Conservation (phyloP, 345 rosid genomes). For the Tarenaya hassleriana region DNA sequence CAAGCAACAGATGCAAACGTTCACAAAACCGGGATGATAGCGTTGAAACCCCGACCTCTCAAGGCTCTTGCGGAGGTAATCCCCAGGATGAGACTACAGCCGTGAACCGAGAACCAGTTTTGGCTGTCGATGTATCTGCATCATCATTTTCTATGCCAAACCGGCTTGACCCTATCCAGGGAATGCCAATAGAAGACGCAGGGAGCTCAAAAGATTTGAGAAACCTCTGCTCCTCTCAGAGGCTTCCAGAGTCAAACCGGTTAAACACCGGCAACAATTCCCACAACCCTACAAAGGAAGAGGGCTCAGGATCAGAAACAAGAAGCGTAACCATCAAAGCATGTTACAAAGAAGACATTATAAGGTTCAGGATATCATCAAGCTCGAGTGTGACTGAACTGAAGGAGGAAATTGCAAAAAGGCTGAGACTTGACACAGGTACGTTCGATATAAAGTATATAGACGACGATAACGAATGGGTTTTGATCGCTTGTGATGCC, state of each 20-base stretch:
- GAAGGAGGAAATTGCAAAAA: conserved; percentile 77
- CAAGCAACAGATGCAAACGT: conserved; percentile 35
- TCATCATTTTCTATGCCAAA: conserved; percentile 43
- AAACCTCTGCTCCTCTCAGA: conserved; percentile 55
- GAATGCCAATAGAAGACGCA: conserved; percentile 64
- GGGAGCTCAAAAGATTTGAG: conserved; percentile 86
- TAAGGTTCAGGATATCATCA: conserved; percentile 59
- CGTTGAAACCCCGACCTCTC: conserved; percentile 69
- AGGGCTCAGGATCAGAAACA: conserved; percentile 28
- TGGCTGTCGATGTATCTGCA: conserved; percentile 22
- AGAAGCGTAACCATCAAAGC: conserved; percentile 65
- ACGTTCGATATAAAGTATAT: conserved; percentile 76
- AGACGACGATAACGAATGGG: conserved; percentile 85
- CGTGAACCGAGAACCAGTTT: conserved; percentile 34
- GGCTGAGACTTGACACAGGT: conserved; percentile 72
- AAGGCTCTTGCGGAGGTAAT: conserved; percentile 74
- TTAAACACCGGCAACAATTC: conserved; percentile 29
- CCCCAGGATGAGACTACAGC: conserved; percentile 46
- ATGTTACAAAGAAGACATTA: conserved; percentile 68
- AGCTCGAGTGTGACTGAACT: conserved; percentile 51
- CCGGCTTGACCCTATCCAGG: conserved; percentile 43
- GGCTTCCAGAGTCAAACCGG: conserved; percentile 49
- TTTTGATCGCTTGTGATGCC: conserved; percentile 76
- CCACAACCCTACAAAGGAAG: conserved; percentile 23
- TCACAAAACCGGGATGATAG: conserved; percentile 41